These are phyloP conservation scores for Epichloe elymi DNA, from an alignment of 2,329 filamentous ascomycete species.

Conservation along the genomic window DNA sequence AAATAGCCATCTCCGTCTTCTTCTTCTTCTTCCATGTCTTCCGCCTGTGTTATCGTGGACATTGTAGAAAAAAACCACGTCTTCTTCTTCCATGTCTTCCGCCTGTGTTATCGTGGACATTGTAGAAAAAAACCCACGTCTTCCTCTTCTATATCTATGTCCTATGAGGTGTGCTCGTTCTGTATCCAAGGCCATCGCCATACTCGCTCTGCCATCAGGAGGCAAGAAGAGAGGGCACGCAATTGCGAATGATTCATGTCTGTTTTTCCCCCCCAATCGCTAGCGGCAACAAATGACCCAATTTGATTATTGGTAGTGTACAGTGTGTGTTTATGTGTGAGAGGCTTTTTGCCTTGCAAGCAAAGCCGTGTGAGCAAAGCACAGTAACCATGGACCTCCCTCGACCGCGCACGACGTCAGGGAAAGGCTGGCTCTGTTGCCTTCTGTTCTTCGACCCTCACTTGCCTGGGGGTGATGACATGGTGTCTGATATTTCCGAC, in stretches of 20 bases:
- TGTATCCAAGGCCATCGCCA: conserved; percentile 3
- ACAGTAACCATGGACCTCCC: too few relatives aligned
- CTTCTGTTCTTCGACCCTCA: neutral
- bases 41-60: neutral
- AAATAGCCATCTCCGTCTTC: conserved; percentile 2
- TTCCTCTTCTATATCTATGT: conserved; percentile 2
- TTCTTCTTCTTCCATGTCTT: neutral
- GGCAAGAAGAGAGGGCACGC: neutral
- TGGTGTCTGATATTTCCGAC: conserved; percentile 42
- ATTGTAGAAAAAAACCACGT: neutral
- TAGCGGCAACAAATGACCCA: neutral
- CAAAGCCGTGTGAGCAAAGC: neutral
- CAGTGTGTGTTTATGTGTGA: neutral
- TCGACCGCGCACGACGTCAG: too few relatives aligned
- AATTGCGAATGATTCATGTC: neutral
- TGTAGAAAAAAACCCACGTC: neutral
- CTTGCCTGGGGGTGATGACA: conserved; percentile 37
- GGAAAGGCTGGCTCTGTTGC: neutral
- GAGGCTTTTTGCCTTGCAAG: neutral
- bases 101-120: neutral
- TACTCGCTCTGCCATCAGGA: neutral
- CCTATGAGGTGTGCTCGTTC: neutral
- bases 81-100: neutral
- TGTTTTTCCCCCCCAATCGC: neutral
- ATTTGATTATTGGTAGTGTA: neutral